Conservation (phyloP, 2,329 filamentous ascomycete species). For the Penicillium oxalicum region DNA sequence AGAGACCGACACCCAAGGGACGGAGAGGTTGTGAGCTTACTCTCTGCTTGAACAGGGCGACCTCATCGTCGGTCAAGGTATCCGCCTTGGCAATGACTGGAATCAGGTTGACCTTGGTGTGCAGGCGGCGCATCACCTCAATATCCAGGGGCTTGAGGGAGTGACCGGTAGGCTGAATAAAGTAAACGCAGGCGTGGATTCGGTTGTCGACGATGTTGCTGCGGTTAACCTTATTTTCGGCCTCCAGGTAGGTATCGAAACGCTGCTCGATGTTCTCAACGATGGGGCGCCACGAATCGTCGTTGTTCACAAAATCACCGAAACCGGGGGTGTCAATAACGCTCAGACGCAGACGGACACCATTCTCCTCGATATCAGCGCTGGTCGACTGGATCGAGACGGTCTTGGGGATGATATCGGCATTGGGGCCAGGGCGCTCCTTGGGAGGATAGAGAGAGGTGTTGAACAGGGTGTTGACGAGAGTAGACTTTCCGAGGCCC, state of each 20-base stretch:
- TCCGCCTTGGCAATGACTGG: conserved; percentile 98
- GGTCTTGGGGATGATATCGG: conserved; percentile 98
- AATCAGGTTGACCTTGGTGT: conserved; percentile 99
- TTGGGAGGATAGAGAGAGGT: conserved; percentile 97
- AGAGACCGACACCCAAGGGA: not conserved
- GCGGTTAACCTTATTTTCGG: conserved; percentile 99
- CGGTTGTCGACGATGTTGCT: conserved; percentile 99
- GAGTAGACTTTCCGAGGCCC: conserved; percentile 95
- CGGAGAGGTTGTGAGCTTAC: conserved; percentile 50
- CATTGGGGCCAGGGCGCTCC: conserved; percentile 94
- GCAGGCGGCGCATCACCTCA: conserved; percentile 97
- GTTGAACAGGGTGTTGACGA: conserved; percentile 99
- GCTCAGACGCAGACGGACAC: conserved; percentile 89
- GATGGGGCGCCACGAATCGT: conserved; percentile 98
- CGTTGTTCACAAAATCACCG: conserved; percentile 99
- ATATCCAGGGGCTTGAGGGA: conserved; percentile 97
- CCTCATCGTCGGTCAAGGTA: conserved; percentile 95
- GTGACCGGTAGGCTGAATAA: conserved; percentile 98
- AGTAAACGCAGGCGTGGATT: conserved; percentile 98
- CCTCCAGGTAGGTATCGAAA: conserved; percentile 96
- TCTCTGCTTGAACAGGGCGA: conserved; percentile 87
- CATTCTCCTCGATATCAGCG: conserved; percentile 96
- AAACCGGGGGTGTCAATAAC: conserved; percentile 98
- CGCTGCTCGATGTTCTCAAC: conserved; percentile 99
- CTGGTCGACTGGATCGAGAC: conserved; percentile 93